Evolutionary conservation across 208 protist genomes (phyloP).

Genomic region (Phytomonas francai): DNA sequence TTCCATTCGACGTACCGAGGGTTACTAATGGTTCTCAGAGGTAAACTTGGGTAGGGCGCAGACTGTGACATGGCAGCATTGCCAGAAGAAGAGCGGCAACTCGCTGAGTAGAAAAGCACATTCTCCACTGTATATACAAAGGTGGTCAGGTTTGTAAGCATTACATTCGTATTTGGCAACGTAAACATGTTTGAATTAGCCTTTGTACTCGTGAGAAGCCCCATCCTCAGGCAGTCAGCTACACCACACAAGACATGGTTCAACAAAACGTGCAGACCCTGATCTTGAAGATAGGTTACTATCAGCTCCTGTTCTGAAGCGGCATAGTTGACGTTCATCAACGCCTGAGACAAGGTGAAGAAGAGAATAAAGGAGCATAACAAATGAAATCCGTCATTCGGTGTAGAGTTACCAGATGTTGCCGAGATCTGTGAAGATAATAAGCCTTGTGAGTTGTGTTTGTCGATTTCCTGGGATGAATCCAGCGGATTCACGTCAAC

Average conservation of each 20-base stretch:
- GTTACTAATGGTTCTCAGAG: not conserved
- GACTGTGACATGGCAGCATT: not conserved
- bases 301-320: slow-evolving; percentile 51
- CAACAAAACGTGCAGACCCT: slow-evolving; percentile 30
- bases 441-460: not conserved
- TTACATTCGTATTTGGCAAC: slow-evolving; percentile 2
- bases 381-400: not conserved
- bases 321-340: slow-evolving; percentile 64
- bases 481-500: not conserved
- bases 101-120: slow-evolving; percentile 12
- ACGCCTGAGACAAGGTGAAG: slow-evolving; percentile 40
- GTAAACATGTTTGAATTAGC: not conserved
- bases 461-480: not conserved
- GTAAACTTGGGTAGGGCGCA: not conserved
- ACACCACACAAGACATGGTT: slow-evolving; percentile 43
- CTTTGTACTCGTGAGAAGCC: slow-evolving; percentile 10
- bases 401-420: not conserved
- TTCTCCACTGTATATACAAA: slow-evolving; percentile 11
- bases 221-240: slow-evolving; percentile 40
- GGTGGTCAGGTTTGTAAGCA: not conserved
- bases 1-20: not conserved
- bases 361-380: slow-evolving; percentile 34
- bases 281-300: slow-evolving; percentile 41
- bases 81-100: not conserved
- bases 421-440: not conserved